Conservation (phyloP, 345 rosid species). For the Brassica nigra region DNA sequence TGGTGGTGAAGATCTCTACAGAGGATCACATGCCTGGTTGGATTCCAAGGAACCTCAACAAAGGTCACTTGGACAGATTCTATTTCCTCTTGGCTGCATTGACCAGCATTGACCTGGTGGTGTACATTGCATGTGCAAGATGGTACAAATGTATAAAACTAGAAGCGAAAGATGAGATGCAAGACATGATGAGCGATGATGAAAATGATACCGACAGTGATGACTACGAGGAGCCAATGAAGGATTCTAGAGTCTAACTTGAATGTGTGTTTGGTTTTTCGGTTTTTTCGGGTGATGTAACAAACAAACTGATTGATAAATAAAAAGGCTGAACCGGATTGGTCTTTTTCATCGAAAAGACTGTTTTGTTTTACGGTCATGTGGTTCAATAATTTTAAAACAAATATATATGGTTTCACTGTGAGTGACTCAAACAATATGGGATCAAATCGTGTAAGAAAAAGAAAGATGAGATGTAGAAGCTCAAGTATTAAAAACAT, state of each 20-base stretch:
- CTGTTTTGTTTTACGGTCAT: not conserved
- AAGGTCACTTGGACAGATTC: slow-evolving; percentile 91
- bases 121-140: slow-evolving; percentile 74
- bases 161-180: slow-evolving; percentile 54
- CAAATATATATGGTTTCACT: slow-evolving; percentile 17
- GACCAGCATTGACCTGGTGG: slow-evolving; percentile 61
- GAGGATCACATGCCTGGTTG: slow-evolving; percentile 92
- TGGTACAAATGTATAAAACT: slow-evolving; percentile 83
- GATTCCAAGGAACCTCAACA: slow-evolving; percentile 96
- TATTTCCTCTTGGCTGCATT: slow-evolving; percentile 86
- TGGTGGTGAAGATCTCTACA: slow-evolving; percentile 91
- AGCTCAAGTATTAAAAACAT: slow-evolving; percentile 32
- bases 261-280: slow-evolving; percentile 20
- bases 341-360: slow-evolving; percentile 33
- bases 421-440: slow-evolving; percentile 24
- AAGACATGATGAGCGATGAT: slow-evolving; percentile 32
- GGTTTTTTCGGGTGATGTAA: slow-evolving; percentile 28
- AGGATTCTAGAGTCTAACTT: slow-evolving; percentile 52
- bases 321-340: slow-evolving; percentile 30
- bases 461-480: not conserved
- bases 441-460: slow-evolving; percentile 12
- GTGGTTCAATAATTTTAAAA: slow-evolving; percentile 22
- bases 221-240: slow-evolving; percentile 29
- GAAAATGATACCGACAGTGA: slow-evolving; percentile 43
- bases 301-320: slow-evolving; percentile 42